A percentile compares a stretch with the other conserved stretches of the same genome.
phyloP scores from a whole-genome alignment of 1,284 basidiomycete genomes.

The Trichosporon sp. region DNA sequence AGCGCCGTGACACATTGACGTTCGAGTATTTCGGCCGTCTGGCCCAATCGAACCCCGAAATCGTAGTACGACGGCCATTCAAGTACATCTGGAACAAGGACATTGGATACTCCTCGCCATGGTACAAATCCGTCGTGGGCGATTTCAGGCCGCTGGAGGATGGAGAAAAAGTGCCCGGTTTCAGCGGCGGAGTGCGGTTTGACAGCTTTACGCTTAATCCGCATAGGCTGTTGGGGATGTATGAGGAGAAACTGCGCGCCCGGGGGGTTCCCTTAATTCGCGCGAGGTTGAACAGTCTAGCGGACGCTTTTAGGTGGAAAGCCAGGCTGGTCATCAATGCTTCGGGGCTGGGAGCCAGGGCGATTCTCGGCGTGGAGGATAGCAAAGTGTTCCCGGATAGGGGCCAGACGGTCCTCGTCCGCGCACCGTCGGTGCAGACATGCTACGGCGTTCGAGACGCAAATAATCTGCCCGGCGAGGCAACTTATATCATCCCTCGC shows the following conservation, averaged over 20 bases:
- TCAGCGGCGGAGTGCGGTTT: slow-evolving; percentile 37
- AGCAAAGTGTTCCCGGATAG: slow-evolving; percentile 66
- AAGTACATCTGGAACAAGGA: slow-evolving; percentile 46
- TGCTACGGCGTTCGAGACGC: slow-evolving; percentile 20
- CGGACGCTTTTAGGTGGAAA: slow-evolving; percentile 40
- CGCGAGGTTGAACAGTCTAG: slow-evolving; percentile 37
- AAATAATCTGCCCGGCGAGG: slow-evolving; percentile 7
- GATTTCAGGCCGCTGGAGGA: slow-evolving; percentile 26
- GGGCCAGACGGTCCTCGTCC: slow-evolving; percentile 75
- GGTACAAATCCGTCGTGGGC: slow-evolving; percentile 54
- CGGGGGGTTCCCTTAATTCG: slow-evolving; percentile 38
- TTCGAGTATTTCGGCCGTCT: slow-evolving; percentile 52
- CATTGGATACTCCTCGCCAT: slow-evolving; percentile 42
- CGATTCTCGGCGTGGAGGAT: slow-evolving; percentile 74
- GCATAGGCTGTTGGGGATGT: slow-evolving; percentile 40
- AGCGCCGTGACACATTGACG: slow-evolving; percentile 36
- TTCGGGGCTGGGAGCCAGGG: slow-evolving; percentile 57
- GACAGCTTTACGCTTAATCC: slow-evolving; percentile 47
- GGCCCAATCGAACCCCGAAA: slow-evolving; percentile 48
- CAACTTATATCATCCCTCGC: slow-evolving; percentile 45
- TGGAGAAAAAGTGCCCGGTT: slow-evolving; percentile 14
- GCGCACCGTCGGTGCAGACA: slow-evolving; percentile 54
- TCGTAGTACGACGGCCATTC: slow-evolving; percentile 50
- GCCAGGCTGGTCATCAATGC: slow-evolving; percentile 50
- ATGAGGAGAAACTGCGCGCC: slow-evolving; percentile 29